Evolutionary conservation across 345 rosid genomes (phyloP).

Genomic region (Salix exigua): DNA sequence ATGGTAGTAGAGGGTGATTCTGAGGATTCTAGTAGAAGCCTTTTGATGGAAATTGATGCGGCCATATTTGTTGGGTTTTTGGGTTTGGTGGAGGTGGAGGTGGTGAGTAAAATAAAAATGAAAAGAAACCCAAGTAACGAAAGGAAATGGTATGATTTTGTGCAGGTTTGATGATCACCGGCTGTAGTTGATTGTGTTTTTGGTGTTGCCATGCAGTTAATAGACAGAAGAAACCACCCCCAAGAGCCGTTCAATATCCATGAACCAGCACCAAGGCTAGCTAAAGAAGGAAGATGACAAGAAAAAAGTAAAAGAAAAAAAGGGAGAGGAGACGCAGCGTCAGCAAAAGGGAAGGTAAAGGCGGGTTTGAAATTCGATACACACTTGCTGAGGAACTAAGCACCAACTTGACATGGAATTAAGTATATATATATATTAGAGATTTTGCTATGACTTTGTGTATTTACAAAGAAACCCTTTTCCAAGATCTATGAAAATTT

Average conservation of each 20-base stretch:
- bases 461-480: slow-evolving; percentile 41
- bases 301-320: not conserved
- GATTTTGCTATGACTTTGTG: slow-evolving; percentile 16
- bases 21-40: slow-evolving; percentile 46
- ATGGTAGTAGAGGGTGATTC: slow-evolving; percentile 33
- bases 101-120: slow-evolving; percentile 34
- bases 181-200: slow-evolving; percentile 21
- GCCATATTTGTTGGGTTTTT: slow-evolving; percentile 6
- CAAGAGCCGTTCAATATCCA: slow-evolving; percentile 93
- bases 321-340: slow-evolving; percentile 31
- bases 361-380: slow-evolving; percentile 51
- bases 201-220: slow-evolving; percentile 73
- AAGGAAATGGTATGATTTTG: slow-evolving; percentile 33
- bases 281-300: slow-evolving; percentile 16
- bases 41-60: slow-evolving; percentile 27
- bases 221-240: slow-evolving; percentile 66
- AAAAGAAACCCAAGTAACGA: slow-evolving; percentile 38
- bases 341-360: slow-evolving; percentile 45
- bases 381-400: slow-evolving; percentile 43
- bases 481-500: not conserved
- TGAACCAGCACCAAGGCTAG: slow-evolving; percentile 63
- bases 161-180: slow-evolving; percentile 21
- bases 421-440: slow-evolving; percentile 10
- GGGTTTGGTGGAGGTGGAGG: slow-evolving; percentile 17
- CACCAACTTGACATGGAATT: slow-evolving; percentile 22